A percentile compares a stretch with the other conserved stretches of the same genome.
phyloP scores from a whole-genome alignment of 73 alveolate species.

The Diophrys appendiculata region DNA sequence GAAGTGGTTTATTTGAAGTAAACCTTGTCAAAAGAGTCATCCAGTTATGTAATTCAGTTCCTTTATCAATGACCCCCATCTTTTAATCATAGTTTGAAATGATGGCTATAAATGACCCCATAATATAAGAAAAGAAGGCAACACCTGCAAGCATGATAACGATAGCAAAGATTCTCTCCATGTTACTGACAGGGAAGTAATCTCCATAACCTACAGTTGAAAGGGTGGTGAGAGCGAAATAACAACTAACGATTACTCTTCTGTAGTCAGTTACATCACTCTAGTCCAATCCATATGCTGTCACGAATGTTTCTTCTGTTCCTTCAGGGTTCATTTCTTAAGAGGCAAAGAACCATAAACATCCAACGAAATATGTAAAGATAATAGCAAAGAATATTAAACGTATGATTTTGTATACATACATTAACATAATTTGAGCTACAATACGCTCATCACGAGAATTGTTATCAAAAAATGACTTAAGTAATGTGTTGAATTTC shows the following conservation, averaged over 20 bases:
- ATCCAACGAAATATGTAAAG: conserved; percentile 83
- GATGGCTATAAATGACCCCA: conserved; percentile 84
- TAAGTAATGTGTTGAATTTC: conserved; percentile 74
- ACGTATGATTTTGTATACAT: conserved; percentile 74
- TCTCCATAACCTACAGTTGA: conserved; percentile 96
- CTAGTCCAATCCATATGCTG: conserved; percentile 43
- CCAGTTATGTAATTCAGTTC: conserved; percentile 77
- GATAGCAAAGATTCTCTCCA: conserved; percentile 81
- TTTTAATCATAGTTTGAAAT: conserved; percentile 77
- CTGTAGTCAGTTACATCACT: conserved; percentile 20
- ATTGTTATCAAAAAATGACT: conserved; percentile 67
- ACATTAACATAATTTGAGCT: conserved; percentile 67
- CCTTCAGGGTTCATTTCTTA: conserved; percentile 37
- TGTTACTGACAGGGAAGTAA: conserved; percentile 71
- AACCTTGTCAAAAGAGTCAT: conserved; percentile 72
- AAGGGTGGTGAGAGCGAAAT: conserved; percentile 83
- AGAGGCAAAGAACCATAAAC: conserved; percentile 78
- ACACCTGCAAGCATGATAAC: conserved; percentile 82
- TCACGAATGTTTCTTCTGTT: conserved; percentile 51
- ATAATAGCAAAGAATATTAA: conserved; percentile 75
- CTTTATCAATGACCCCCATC: conserved; percentile 80
- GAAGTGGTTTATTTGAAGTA: conserved; percentile 69
- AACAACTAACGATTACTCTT: conserved; percentile 55
- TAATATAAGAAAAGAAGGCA: conserved; percentile 88
- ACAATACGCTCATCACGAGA: conserved; percentile 71